phyloP scores from a whole-genome alignment of 495 filamentous ascomycete genomes.

The Xylaria nigripes region DNA sequence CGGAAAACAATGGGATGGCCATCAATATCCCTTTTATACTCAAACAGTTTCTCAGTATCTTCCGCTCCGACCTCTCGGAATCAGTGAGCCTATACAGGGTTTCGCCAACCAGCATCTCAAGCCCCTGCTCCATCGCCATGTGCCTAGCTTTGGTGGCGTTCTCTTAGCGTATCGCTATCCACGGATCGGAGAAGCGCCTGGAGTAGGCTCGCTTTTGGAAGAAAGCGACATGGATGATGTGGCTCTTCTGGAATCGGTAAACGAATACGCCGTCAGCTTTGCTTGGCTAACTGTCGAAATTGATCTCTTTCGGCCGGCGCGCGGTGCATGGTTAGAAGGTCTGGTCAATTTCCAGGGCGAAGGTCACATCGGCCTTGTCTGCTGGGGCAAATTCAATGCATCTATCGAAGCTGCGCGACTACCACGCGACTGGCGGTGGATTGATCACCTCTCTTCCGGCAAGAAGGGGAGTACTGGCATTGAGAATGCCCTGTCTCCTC shows the following conservation, averaged over 20 bases:
- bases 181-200: slow-evolving; percentile 36
- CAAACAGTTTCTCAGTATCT: slow-evolving; percentile 43
- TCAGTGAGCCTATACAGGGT: slow-evolving; percentile 37
- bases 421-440: slow-evolving; percentile 39
- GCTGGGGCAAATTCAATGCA: slow-evolving; percentile 44
- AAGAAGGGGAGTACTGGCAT: slow-evolving; percentile 14
- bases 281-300: slow-evolving; percentile 41
- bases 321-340: slow-evolving; percentile 44
- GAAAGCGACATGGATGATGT: slow-evolving; percentile 24
- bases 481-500: slow-evolving; percentile 15
- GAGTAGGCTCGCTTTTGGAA: slow-evolving; percentile 31
- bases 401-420: slow-evolving; percentile 41
- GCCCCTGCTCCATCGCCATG: slow-evolving; percentile 40
- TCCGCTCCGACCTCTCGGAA: slow-evolving; percentile 38
- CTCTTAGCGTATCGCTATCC: slow-evolving; percentile 40
- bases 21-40: slow-evolving; percentile 39
- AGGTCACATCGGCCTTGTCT: slow-evolving; percentile 42
- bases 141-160: slow-evolving; percentile 36
- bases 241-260: slow-evolving; percentile 30
- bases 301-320: slow-evolving; percentile 36
- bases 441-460: slow-evolving; percentile 23
- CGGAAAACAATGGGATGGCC: slow-evolving; percentile 7
- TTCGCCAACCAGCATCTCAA: slow-evolving; percentile 38
- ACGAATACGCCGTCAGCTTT: slow-evolving; percentile 40
- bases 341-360: slow-evolving; percentile 40